These are phyloP conservation scores for Solanum sitiens DNA, from an alignment of 257 asterid species.

Conservation along the genomic window DNA sequence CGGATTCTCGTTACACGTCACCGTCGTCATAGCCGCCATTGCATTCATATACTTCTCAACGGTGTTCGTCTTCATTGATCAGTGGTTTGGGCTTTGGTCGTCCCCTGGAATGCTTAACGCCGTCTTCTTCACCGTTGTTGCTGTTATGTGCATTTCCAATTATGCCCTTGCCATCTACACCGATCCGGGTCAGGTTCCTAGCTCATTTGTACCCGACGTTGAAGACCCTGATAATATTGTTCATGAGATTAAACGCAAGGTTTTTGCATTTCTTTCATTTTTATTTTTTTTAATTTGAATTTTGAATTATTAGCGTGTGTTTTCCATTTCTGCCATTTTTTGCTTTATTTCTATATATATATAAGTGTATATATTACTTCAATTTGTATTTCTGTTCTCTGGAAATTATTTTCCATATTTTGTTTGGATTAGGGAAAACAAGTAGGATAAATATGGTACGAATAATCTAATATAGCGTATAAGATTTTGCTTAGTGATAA, in stretches of 20 bases:
- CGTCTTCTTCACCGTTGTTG: slow-evolving; percentile 49
- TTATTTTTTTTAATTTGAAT: not conserved
- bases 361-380: not conserved
- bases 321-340: not conserved
- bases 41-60: slow-evolving; percentile 72
- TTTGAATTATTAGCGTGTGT: not conserved
- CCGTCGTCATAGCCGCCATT: slow-evolving; percentile 48
- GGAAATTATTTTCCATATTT: not conserved
- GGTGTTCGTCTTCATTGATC: slow-evolving; percentile 69
- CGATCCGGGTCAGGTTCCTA: slow-evolving; percentile 92
- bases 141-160: slow-evolving; percentile 43
- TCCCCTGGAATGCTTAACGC: slow-evolving; percentile 76
- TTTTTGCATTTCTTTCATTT: not conserved
- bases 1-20: slow-evolving; percentile 50
- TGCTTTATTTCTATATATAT: not conserved
- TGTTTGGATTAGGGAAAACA: not conserved
- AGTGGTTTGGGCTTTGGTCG: slow-evolving; percentile 71
- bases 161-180: slow-evolving; percentile 58
- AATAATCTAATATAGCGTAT: not conserved
- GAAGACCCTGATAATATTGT: slow-evolving; percentile 49
- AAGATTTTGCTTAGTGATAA: not conserved
- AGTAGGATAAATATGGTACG: not conserved
- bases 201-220: slow-evolving; percentile 46
- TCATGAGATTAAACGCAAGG: slow-evolving; percentile 98
- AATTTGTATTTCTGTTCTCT: not conserved